These are phyloP conservation scores for Tricholoma sp. DNA, from an alignment of 768 basidiomycete genomes.

Conservation along the genomic window DNA sequence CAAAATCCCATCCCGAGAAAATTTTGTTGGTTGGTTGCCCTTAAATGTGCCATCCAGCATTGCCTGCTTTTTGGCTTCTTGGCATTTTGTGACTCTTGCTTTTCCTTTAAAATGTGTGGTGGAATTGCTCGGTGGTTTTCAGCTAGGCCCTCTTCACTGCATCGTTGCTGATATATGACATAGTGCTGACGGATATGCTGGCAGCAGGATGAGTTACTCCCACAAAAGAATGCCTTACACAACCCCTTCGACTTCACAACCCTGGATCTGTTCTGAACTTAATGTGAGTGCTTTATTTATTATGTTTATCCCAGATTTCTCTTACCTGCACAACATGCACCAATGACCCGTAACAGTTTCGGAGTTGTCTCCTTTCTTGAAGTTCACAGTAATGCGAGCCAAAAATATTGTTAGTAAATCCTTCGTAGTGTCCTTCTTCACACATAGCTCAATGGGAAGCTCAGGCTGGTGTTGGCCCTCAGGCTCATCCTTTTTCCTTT, in stretches of 20 bases:
- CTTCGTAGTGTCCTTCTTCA: background rate
- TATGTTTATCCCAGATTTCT: background rate
- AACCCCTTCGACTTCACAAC: background rate
- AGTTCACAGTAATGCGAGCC: background rate
- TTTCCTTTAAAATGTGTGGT: background rate
- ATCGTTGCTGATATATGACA: background rate
- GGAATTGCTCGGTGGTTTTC: background rate
- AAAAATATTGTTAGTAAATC: background rate
- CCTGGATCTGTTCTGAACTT: background rate
- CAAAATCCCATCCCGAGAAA: slow-evolving; percentile 2
- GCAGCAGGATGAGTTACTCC: background rate
- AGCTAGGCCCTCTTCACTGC: background rate
- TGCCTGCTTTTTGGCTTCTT: background rate
- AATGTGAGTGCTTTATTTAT: background rate
- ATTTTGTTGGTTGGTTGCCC: slow-evolving; percentile 1
- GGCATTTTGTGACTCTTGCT: too few relatives aligned
- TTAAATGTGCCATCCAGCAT: background rate
- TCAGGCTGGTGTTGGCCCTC: background rate
- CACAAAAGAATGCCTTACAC: background rate
- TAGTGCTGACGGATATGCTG: background rate
- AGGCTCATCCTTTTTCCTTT: background rate
- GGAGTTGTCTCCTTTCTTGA: background rate
- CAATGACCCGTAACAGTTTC: background rate
- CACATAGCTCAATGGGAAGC: background rate
- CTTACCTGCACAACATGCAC: background rate